A percentile compares a stretch with the other conserved stretches of the same genome.
Evolutionary conservation across 1,139 yeast species (phyloP).

Genomic region (Geotrichum europaeum): DNA sequence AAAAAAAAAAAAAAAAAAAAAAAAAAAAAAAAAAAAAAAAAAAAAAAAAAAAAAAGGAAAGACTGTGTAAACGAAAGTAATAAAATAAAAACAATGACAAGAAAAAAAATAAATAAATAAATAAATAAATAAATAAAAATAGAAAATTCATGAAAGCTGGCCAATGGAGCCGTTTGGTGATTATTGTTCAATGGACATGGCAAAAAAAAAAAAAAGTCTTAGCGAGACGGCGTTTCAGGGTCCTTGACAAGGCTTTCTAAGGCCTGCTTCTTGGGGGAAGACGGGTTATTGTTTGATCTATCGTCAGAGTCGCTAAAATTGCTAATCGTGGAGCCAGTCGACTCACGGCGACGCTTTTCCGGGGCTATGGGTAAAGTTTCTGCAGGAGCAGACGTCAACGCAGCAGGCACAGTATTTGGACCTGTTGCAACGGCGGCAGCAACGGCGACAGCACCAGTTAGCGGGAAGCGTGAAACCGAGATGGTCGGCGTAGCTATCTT

Average conservation of each 20-base stretch:
- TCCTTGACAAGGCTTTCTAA: background rate
- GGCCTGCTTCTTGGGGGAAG: conserved; percentile 1
- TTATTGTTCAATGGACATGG: background rate
- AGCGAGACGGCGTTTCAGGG: conserved; percentile 5
- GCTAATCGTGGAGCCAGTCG: conserved; percentile 34
- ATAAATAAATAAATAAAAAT: background rate
- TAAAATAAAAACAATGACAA: too few species aligned
- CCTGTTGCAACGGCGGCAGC: background rate
- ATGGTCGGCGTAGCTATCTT: background rate
- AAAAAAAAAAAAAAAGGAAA: too few species aligned
- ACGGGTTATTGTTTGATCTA: conserved; percentile 8
- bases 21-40: too few species aligned
- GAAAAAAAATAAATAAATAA: too few species aligned
- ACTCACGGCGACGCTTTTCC: conserved; percentile 27
- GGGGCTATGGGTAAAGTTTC: background rate
- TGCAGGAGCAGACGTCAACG: background rate
- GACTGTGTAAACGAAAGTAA: too few species aligned
- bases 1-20: too few species aligned
- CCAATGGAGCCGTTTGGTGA: background rate
- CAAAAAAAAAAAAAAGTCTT: background rate
- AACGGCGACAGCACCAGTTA: background rate
- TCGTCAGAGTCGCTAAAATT: conserved; percentile 27
- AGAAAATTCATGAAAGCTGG: background rate
- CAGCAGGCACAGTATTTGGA: background rate
- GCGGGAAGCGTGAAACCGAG: background rate